phyloP scores from a whole-genome alignment of 371 early-diverging fungal genomes.

The Fennellomyces sp. region DNA sequence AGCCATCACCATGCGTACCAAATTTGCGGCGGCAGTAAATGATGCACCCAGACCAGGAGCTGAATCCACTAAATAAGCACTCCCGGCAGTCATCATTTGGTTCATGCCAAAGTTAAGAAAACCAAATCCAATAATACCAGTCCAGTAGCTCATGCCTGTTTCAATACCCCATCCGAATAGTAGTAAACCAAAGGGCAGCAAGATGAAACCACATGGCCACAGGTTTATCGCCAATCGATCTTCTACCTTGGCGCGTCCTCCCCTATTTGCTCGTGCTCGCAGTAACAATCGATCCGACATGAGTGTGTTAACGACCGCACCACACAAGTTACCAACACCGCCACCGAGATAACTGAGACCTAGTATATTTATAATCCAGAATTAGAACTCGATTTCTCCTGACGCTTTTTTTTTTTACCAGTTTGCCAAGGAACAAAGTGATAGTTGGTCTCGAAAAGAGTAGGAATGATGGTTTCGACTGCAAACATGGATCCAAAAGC shows the following conservation, averaged over 20 bases:
- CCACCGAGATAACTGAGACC: slow-evolving; percentile 47
- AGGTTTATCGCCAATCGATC: slow-evolving; percentile 28
- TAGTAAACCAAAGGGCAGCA: slow-evolving; percentile 46
- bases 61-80: slow-evolving; percentile 50
- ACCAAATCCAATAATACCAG: slow-evolving; percentile 45
- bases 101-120: slow-evolving; percentile 37
- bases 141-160: slow-evolving; percentile 35
- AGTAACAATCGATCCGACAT: slow-evolving; percentile 29
- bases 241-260: slow-evolving; percentile 22
- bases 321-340: slow-evolving; percentile 46
- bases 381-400: neutral
- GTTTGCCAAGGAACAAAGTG: slow-evolving; percentile 42
- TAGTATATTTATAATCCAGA: neutral
- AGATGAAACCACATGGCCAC: slow-evolving; percentile 36
- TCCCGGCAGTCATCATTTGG: slow-evolving; percentile 27
- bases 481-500: slow-evolving; percentile 57
- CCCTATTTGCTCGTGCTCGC: slow-evolving; percentile 24
- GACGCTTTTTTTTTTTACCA: slow-evolving; percentile 10
- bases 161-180: slow-evolving; percentile 53
- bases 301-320: slow-evolving; percentile 27
- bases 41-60: slow-evolving; percentile 49
- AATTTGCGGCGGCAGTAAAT: slow-evolving; percentile 46
- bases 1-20: slow-evolving; percentile 44
- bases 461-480: slow-evolving; percentile 45
- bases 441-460: slow-evolving; percentile 29